Evolutionary conservation across 805 yeast genomes (phyloP), one percentile per base, ranked within the genome.

Genomic region (Saturnispora ahearnii): DNA sequence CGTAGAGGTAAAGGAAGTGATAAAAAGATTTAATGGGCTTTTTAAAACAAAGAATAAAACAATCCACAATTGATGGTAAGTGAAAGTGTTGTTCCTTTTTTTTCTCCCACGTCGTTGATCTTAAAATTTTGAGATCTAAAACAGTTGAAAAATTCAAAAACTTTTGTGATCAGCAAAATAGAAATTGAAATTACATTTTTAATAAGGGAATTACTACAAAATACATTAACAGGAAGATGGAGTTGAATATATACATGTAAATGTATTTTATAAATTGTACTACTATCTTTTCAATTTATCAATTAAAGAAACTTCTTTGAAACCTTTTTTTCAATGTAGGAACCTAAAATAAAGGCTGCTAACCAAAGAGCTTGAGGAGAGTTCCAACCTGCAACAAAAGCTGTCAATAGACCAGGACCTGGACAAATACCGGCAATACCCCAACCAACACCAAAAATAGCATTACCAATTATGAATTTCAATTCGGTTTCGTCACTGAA

Each of bases 381-480:
- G 2, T 59, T 8, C 13, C 32, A 4, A 38, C 28, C 61, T 45
- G 64, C 61, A 28, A 63, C 53, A 9, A 63, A 51, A 18, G 61
- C 41, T 10, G 66, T 58, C 1, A 72, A 36, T 0, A 74, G 49
- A 0, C 73, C 81, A 13, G 81, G 79, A 3, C 78, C 81, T 0
- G 81, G 81, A 56, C 81, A 77, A 3, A 74, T 60, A 1, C 81
- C 81, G 0, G 69, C 56, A 2, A 73, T 32, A 0, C 78, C 81
- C 81, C 81, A 77, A 0, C 81, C 81, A 8, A 70, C 12, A 9
- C 81, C 81, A 55, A 77, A 77, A 5, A 74, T 11, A 0, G 62
- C 61, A 51, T 71, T 65, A 2, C 81, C 81, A 2, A 69, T 3
- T 0, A 77, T 21, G 45, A 76, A 67, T 34, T 59, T 62, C 0